Evolutionary conservation across 2,329 filamentous ascomycete genomes (phyloP), one percentile per base, ranked within the genome.

Genomic region (Botrytis galanthina): DNA sequence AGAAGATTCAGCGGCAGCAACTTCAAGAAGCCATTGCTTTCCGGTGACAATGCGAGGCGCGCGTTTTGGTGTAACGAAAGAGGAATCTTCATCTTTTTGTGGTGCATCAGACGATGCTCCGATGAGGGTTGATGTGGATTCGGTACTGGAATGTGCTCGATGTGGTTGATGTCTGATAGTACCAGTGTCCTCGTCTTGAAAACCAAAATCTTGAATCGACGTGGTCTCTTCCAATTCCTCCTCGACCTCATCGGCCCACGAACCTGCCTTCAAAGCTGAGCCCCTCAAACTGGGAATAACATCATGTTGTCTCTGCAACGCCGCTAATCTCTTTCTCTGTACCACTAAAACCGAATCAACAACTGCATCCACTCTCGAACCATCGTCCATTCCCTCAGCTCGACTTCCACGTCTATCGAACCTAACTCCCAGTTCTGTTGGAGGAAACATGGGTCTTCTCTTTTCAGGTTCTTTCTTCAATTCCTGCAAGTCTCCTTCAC

Each of bases 401-500:
- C 8, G 69, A 35, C n/a, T n/a, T 51, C 6, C 60, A 32, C 35
- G 3, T 35, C 44, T 63, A 1, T 44, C 37, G 1, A 8, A 16
- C 9, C 22, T 37, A 20, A 32, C n/a, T 14, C 60, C 26, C 20
- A 18, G 12, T 54, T n/a, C 46, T 18, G 18, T 42, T 42, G 18
- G 44, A 29, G 48, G 42, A 54, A 60, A 54, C 62, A 73, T 44
- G 4, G 67, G 64, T 57, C 37, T 73, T 51, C 59, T 64, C 37
- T 39, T 57, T 51, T 70, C 57, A 48, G 48, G 22, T 22, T 14
- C 37, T 16, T 26, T 67, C 70, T 54, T 18, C 64, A 80, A 73
- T 42, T 79, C 76, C 39, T 78, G 76, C 1, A 80, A 51, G 4
- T 61, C 59, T 12, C 76, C 74, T n/a, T 75, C 74, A 68, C 79